Conservation (phyloP, 306 rosid species). For the Hippophae gyantsensis region DNA sequence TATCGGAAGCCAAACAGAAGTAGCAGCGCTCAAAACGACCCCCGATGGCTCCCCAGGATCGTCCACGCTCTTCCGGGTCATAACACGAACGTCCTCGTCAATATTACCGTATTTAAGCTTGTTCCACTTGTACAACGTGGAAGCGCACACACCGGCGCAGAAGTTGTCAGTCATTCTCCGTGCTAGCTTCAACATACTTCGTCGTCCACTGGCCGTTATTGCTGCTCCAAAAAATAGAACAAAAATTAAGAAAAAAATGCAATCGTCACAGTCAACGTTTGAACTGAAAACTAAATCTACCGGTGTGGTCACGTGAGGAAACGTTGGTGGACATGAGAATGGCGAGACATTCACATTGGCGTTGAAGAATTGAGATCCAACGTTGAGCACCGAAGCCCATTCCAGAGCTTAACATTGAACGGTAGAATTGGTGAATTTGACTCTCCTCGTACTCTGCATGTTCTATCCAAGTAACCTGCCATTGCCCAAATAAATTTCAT, state of each 20-base stretch:
- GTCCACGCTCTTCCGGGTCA: slow-evolving; percentile 86
- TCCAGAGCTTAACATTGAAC: slow-evolving; percentile 69
- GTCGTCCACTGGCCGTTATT: slow-evolving; percentile 56
- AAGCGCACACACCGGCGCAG: slow-evolving; percentile 90
- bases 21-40: slow-evolving; percentile 85
- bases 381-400: slow-evolving; percentile 87
- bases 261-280: too few relatives aligned
- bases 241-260: neutral
- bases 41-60: slow-evolving; percentile 98
- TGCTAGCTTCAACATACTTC: slow-evolving; percentile 95
- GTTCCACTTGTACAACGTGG: slow-evolving; percentile 93
- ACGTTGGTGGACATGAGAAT: slow-evolving; percentile 68
- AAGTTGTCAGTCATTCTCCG: slow-evolving; percentile 92
- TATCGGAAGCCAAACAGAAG: slow-evolving; percentile 80
- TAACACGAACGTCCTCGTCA: slow-evolving; percentile 80
- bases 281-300: slow-evolving; percentile 1
- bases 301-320: slow-evolving; percentile 60
- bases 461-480: slow-evolving; percentile 95
- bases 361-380: slow-evolving; percentile 86
- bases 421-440: slow-evolving; percentile 69
- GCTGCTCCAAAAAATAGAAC: slow-evolving; percentile 18
- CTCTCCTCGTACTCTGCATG: slow-evolving; percentile 87
- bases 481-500: neutral
- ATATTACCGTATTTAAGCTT: slow-evolving; percentile 63
- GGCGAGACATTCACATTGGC: slow-evolving; percentile 86